Conservation (phyloP, 2,329 filamentous ascomycete genomes). For the Emmonsiellopsis sp. region DNA sequence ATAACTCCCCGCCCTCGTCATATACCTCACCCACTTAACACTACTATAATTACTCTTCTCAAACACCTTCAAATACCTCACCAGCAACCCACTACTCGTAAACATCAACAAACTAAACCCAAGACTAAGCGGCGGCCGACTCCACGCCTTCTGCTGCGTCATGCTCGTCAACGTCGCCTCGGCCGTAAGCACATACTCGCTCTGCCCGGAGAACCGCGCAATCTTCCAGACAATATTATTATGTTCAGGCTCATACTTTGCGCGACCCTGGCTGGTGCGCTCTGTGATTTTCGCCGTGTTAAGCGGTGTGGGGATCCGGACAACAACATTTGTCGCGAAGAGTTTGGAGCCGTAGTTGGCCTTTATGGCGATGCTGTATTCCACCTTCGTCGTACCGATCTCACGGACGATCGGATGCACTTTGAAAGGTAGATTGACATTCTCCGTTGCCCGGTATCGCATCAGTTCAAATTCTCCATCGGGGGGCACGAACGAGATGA, state of each 20-base stretch:
- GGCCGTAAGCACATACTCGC: conserved; percentile 87
- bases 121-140: conserved; percentile 79
- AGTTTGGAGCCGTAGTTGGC: conserved; percentile 95
- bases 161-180: conserved; percentile 91
- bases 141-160: conserved; percentile 98
- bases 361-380: conserved; percentile 96
- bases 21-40: conserved; percentile 98
- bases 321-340: conserved; percentile 91
- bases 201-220: conserved; percentile 94
- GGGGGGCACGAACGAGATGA: conserved; percentile 93
- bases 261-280: conserved; percentile 88
- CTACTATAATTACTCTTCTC: conserved; percentile 99
- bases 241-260: conserved; percentile 95
- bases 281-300: conserved; percentile 94
- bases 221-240: conserved; percentile 99
- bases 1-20: conserved; percentile 96
- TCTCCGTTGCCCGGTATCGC: conserved; percentile 96
- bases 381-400: conserved; percentile 91
- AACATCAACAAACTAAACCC: conserved; percentile 97
- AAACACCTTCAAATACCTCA: conserved; percentile 95
- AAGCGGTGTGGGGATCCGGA: conserved; percentile 88
- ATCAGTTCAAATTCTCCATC: conserved; percentile 98
- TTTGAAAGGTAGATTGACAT: conserved; percentile 97
- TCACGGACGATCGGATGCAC: conserved; percentile 98
- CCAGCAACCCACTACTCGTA: conserved; percentile 83